Base-by-base conservation (phyloP, 2,329 filamentous ascomycete genomes). In the Colletotrichum zoysiae region DNA sequence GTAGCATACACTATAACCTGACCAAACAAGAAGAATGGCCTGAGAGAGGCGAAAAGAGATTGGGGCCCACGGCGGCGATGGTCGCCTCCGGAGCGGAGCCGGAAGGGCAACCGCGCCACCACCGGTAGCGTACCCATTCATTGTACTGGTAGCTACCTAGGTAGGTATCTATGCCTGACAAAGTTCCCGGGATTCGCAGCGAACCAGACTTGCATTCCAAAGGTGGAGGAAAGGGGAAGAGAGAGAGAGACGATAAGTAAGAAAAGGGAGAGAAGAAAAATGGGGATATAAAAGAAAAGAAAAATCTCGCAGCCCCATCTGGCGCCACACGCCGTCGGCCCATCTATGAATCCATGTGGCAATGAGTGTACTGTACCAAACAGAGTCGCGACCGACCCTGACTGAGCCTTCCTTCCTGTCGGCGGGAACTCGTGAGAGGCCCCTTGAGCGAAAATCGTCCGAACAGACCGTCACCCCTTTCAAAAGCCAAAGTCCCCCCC, bases 51-150 rank as follows among this genome's bases (percentile, higher is more conserved):
- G 33, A 56, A 56, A n/a, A n/a, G 18, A 7, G 5, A 23, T 33
- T 12, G n/a, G n/a, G 55, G 1, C 35, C 14, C 55, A 50, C 50
- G 23, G 51, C 38, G 35, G 55, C 55, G 48, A 51, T 12, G 16
- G 60, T 51, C 60, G 20, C 60, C 48, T n/a, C 33, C 60, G 46
- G 35, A n/a, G 60, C 33, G 46, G 46, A 40, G 46, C 60, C 46
- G n/a, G 40, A 35, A 26, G 60, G n/a, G 23, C 59, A 14, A 14
- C 30, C 59, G 48, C 59, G 44, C 33, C 59, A 62, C 35, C 33
- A 51, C 18, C 14, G 26, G 35, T 40, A 56, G 20, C 33, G 44
- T 35, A 20, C 18, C 42, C 20, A 46, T 9, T 20, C 9, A 18
- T 5, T 46, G 16, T 26, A 26, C 30, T 4, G 30, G 30, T 44